Evolutionary conservation across 2,329 filamentous ascomycete genomes (phyloP).

Genomic region (Clonostachys chloroleuca): DNA sequence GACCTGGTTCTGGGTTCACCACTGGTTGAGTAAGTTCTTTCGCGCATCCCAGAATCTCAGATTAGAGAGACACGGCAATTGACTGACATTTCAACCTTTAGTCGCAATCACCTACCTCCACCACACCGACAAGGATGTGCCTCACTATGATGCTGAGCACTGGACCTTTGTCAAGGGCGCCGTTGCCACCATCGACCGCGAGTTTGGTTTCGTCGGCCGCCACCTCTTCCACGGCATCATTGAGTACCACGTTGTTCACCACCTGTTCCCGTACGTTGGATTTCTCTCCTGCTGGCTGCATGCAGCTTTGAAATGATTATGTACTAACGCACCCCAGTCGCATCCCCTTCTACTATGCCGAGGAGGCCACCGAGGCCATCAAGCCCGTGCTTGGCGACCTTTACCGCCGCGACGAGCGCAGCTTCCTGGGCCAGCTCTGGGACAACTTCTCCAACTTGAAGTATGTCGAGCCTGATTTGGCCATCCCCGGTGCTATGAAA

Average conservation of each 20-base stretch:
- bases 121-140: conserved; percentile 55
- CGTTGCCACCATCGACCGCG: conserved; percentile 56
- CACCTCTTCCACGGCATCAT: conserved; percentile 60
- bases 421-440: conserved; percentile 7
- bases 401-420: conserved; percentile 54
- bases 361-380: conserved; percentile 58
- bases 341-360: conserved; percentile 40
- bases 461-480: conserved; percentile 3
- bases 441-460: conserved; percentile 4
- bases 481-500: not conserved
- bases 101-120: conserved; percentile 74
- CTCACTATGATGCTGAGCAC: conserved; percentile 14
- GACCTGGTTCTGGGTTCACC: conserved; percentile 67
- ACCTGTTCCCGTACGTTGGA: conserved; percentile 39
- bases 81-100: conserved; percentile 18
- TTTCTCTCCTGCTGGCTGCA: not conserved
- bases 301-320: not conserved
- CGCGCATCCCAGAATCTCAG: not conserved
- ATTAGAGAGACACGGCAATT: not conserved
- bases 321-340: conserved; percentile 9
- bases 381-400: conserved; percentile 87
- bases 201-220: conserved; percentile 56
- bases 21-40: conserved; percentile 56
- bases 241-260: conserved; percentile 58
- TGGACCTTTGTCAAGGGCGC: conserved; percentile 62